A percentile compares a stretch with the other conserved stretches of the same genome.
Conservation (phyloP, 2,329 filamentous ascomycete genomes). For the Colletotrichum phormii region DNA sequence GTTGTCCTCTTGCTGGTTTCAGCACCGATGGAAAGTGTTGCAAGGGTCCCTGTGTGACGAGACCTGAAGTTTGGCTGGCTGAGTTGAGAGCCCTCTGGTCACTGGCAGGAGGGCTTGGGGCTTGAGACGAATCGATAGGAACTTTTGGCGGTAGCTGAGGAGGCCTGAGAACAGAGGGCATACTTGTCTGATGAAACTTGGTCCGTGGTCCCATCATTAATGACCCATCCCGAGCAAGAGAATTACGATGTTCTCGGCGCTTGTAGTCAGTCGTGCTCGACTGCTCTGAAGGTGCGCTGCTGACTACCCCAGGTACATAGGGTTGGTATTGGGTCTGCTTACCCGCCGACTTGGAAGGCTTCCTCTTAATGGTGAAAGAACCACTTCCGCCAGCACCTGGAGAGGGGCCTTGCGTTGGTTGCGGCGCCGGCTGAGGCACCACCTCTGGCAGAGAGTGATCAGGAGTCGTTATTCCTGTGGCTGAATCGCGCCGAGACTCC, state of each 20-base stretch:
- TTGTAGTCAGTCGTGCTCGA: not conserved
- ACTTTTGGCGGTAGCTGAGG: slow-evolving; percentile 39
- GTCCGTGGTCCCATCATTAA: slow-evolving; percentile 39
- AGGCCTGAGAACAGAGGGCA: slow-evolving; percentile 42
- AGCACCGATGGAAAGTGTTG: slow-evolving; percentile 44
- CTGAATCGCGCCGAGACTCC: too few species aligned
- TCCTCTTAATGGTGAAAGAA: slow-evolving; percentile 27
- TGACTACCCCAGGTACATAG: slow-evolving; percentile 25
- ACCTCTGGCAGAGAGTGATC: not conserved
- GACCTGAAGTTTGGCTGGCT: not conserved
- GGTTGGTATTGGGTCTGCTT: slow-evolving; percentile 31
- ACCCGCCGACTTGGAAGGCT: slow-evolving; percentile 29
- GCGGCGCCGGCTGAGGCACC: not conserved
- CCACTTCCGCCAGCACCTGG: not conserved
- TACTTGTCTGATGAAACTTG: slow-evolving; percentile 38
- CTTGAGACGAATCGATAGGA: slow-evolving; percentile 8
- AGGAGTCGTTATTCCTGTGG: not conserved
- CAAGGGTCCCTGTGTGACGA: not conserved
- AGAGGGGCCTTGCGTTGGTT: not conserved
- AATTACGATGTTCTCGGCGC: slow-evolving; percentile 29
- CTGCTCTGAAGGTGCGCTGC: not conserved
- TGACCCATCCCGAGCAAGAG: slow-evolving; percentile 42
- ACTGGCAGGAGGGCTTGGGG: not conserved
- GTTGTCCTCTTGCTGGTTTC: slow-evolving; percentile 43
- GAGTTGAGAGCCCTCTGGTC: not conserved